Evolutionary conservation across 768 basidiomycete genomes (phyloP).

Genomic region (Rhizopogon vulgaris): DNA sequence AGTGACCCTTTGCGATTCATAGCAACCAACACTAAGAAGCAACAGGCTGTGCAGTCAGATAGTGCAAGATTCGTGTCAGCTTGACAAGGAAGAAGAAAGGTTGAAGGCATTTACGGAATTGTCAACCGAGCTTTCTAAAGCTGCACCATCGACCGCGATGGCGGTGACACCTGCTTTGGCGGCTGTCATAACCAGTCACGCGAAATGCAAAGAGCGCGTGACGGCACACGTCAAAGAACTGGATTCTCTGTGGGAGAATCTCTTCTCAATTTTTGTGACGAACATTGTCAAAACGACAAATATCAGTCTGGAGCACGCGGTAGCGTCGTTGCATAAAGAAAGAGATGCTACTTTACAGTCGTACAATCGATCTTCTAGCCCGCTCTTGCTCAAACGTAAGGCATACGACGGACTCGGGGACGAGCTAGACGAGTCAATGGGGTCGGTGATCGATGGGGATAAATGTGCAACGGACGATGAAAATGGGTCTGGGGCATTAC

Average conservation of each 20-base stretch:
- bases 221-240: constrained; percentile 35
- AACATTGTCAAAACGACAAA: constrained; percentile 37
- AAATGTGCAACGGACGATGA: not conserved
- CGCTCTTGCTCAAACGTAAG: constrained; percentile 7
- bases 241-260: constrained; percentile 40
- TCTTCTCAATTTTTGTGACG: constrained; percentile 35
- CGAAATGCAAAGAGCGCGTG: constrained; percentile 35
- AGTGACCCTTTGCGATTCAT: constrained; percentile 7
- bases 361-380: constrained; percentile 9
- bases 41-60: constrained; percentile 40
- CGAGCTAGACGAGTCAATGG: not conserved
- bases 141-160: constrained; percentile 35
- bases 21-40: constrained; percentile 8
- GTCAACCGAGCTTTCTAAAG: constrained; percentile 40
- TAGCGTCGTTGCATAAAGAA: constrained; percentile 29
- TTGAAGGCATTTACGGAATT: constrained; percentile 44
- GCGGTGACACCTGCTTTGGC: constrained; percentile 41
- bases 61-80: constrained; percentile 35
- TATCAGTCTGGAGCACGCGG: constrained; percentile 23
- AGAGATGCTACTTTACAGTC: constrained; percentile 17
- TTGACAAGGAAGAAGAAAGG: constrained; percentile 42
- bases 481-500: not conserved
- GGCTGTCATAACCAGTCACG: constrained; percentile 36
- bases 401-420: not conserved
- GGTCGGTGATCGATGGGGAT: not conserved